These are phyloP conservation scores for Kwoniella dendrophila DNA, from an alignment of 768 basidiomycete genomes.

Conservation along the genomic window DNA sequence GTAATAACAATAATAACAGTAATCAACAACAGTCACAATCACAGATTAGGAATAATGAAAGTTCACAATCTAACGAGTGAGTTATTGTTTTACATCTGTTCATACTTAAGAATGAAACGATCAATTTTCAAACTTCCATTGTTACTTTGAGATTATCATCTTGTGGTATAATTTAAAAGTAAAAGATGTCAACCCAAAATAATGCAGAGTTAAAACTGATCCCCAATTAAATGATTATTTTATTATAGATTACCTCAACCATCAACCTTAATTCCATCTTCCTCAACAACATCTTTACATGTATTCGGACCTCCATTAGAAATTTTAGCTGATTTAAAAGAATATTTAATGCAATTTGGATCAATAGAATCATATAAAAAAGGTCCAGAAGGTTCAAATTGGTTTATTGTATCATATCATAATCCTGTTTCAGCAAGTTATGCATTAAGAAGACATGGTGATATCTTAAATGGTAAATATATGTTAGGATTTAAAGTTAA, in stretches of 20 bases:
- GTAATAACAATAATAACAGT: not conserved
- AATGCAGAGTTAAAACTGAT: not conserved
- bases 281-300: constrained; percentile 38
- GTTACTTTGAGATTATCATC: not conserved
- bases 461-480: constrained; percentile 42
- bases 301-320: constrained; percentile 45
- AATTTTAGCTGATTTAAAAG: constrained; percentile 26
- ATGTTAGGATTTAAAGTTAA: constrained; percentile 46
- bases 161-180: not conserved
- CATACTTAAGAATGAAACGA: not conserved
- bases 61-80: constrained; percentile 17
- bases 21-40: not conserved
- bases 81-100: constrained; percentile 10
- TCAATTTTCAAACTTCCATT: constrained; percentile 6
- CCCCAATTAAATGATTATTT: not conserved
- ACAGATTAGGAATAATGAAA: not conserved
- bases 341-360: constrained; percentile 35
- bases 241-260: constrained; percentile 24
- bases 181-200: not conserved
- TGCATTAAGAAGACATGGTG: constrained; percentile 42
- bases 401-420: constrained; percentile 38
- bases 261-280: constrained; percentile 27
- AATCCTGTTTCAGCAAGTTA: constrained; percentile 32
- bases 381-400: constrained; percentile 46
- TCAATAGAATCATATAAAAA: constrained; percentile 32